These are phyloP conservation scores for Hymenoscyphus infarciens DNA, from an alignment of 2,329 filamentous ascomycete species.

Conservation along the genomic window DNA sequence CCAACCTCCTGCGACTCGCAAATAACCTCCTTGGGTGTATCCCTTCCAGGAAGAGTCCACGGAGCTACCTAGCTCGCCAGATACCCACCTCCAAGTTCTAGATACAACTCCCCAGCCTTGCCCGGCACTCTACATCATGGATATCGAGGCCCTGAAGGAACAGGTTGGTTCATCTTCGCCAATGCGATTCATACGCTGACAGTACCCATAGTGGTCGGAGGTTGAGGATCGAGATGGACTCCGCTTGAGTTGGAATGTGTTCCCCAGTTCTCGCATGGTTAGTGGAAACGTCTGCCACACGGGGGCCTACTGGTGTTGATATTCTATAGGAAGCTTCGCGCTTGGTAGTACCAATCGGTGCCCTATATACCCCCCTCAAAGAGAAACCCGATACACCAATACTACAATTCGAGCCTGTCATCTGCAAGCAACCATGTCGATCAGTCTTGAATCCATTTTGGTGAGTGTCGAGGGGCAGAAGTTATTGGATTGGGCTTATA, in stretches of 20 bases:
- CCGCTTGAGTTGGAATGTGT: constrained; percentile 96
- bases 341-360: constrained; percentile 92
- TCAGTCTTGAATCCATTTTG: constrained; percentile 97
- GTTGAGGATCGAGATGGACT: constrained; percentile 96
- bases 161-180: constrained; percentile 10
- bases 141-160: constrained; percentile 34
- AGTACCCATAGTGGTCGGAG: constrained; percentile 45
- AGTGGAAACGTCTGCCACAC: constrained; percentile 33
- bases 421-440: constrained; percentile 93
- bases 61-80: not conserved
- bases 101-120: not conserved
- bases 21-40: not conserved
- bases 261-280: constrained; percentile 96
- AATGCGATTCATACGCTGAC: not conserved
- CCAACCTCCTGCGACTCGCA: not conserved
- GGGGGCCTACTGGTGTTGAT: constrained; percentile 26
- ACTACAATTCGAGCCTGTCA: constrained; percentile 93
- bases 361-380: constrained; percentile 91
- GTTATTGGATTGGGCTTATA: constrained; percentile 4
- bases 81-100: not conserved
- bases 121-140: constrained; percentile 21
- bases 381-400: constrained; percentile 87
- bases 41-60: not conserved
- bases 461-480: constrained; percentile 47
- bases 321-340: constrained; percentile 77